Evolutionary conservation across 2,329 filamentous ascomycete species (phyloP).

Genomic region (Epichloe bromicola): DNA sequence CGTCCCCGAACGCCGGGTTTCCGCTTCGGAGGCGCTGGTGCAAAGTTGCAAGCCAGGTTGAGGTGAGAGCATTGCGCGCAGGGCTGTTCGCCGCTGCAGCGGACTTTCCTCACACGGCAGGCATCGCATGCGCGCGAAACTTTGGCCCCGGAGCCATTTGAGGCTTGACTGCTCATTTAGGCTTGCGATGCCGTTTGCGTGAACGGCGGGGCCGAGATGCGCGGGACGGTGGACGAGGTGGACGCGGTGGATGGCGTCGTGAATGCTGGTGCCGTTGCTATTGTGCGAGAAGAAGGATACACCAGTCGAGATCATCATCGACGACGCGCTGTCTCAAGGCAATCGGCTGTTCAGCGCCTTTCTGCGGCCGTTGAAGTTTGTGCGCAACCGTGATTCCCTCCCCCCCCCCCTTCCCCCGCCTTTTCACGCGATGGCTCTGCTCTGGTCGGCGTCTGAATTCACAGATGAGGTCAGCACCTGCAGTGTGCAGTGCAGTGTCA

Average conservation of each 20-base stretch:
- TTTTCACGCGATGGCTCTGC: not conserved
- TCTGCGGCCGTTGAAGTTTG: not conserved
- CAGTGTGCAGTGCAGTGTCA: too few species aligned
- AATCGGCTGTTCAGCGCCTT: not conserved
- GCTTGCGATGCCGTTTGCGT: not conserved
- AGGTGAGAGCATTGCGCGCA: constrained; percentile 25
- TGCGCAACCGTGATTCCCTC: not conserved
- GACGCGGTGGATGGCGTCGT: not conserved
- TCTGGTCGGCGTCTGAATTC: too few species aligned
- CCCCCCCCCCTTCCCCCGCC: not conserved
- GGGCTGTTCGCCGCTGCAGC: constrained; percentile 21
- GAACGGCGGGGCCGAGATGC: not conserved
- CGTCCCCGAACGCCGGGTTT: constrained; percentile 22
- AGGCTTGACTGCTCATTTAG: constrained; percentile 7
- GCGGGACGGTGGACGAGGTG: not conserved
- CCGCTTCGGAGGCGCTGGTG: constrained; percentile 19
- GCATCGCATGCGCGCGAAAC: constrained; percentile 22
- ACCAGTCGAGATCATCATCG: constrained; percentile 2
- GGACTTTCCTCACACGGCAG: constrained; percentile 26
- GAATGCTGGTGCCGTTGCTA: not conserved
- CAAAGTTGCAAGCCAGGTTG: constrained; percentile 21
- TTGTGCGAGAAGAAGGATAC: not conserved
- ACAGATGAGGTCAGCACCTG: too few species aligned
- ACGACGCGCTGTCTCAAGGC: not conserved
- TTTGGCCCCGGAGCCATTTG: constrained; percentile 5